Evolutionary conservation across 768 basidiomycete genomes (phyloP), one percentile per base, ranked within the genome.

Genomic region (Amanita rimosa): DNA sequence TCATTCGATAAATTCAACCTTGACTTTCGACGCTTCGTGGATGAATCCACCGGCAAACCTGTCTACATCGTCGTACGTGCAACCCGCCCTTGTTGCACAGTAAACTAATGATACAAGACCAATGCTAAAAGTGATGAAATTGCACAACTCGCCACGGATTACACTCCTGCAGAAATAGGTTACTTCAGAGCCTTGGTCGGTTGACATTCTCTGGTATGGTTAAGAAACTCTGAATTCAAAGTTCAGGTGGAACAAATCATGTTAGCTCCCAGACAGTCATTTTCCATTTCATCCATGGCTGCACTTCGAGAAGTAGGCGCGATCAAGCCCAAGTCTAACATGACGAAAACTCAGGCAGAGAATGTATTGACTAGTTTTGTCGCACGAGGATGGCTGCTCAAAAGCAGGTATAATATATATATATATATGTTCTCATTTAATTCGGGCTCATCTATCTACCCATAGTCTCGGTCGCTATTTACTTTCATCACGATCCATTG

Each of bases 61-160:
- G 74, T 81, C 66, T 87, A 79, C 54, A 78, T 79, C 7, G 61
- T 93, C 57, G 90, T 91, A 54, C 53, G 82, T 63, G 21, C 14
- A 44, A 22, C 37, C 34, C 39, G 10, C 34, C 26, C 34, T 16
- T 39, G 22, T 31, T n/a, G 41, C 14, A 27, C 27, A n/a, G 24
- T 6, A n/a, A 29, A 26, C 26, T 43, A n/a, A 27, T 8, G 7
- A n/a, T 33, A 41, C 3, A 48, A 93, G 90, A 80, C 89, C 39
- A 95, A 94, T 59, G 68, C 74, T 7, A 86, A 81, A 53, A 81
- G 79, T 14, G 91, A 94, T 57, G 81, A 82, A 46, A 72, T 92
- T 29, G 84, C 91, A 0, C 89, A 90, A 59, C 64, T 87, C 60
- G 91, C 90, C 3, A 90, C 88, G 0, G 85, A 88, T 35, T 95